Evolutionary conservation across 805 yeast species (phyloP).

Genomic region (Isabelozyma pseudorhagii): DNA sequence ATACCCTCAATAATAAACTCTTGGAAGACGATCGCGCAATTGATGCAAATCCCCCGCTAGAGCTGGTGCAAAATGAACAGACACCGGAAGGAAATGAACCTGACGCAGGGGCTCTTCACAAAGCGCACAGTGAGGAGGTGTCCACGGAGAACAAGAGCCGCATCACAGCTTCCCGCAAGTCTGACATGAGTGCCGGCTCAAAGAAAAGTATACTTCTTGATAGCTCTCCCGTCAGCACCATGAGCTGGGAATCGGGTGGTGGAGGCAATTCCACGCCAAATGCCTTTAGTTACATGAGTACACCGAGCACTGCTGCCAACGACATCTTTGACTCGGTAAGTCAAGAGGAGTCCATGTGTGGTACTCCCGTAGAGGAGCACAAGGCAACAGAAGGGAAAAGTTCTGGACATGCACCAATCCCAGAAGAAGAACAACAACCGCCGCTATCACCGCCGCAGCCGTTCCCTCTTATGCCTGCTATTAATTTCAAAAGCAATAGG

Average conservation of each 20-base stretch:
- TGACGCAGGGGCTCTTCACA: too few relatives aligned
- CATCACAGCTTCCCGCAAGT: too few relatives aligned
- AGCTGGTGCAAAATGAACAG: background rate
- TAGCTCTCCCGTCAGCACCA: background rate
- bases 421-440: background rate
- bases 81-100: too few relatives aligned
- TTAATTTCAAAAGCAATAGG: background rate
- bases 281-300: background rate
- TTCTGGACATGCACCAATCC: background rate
- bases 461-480: too few relatives aligned
- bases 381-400: too few relatives aligned
- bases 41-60: background rate
- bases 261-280: background rate
- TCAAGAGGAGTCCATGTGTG: background rate
- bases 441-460: background rate
- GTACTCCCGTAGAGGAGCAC: background rate
- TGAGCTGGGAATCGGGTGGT: background rate
- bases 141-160: too few relatives aligned
- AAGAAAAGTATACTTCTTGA: background rate
- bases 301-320: background rate
- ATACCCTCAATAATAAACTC: background rate
- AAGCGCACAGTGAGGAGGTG: too few relatives aligned
- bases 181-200: too few relatives aligned
- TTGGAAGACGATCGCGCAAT: background rate
- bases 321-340: background rate